These are phyloP conservation scores for Claviceps sp. DNA, from an alignment of 2,329 filamentous ascomycete genomes.

Conservation along the genomic window DNA sequence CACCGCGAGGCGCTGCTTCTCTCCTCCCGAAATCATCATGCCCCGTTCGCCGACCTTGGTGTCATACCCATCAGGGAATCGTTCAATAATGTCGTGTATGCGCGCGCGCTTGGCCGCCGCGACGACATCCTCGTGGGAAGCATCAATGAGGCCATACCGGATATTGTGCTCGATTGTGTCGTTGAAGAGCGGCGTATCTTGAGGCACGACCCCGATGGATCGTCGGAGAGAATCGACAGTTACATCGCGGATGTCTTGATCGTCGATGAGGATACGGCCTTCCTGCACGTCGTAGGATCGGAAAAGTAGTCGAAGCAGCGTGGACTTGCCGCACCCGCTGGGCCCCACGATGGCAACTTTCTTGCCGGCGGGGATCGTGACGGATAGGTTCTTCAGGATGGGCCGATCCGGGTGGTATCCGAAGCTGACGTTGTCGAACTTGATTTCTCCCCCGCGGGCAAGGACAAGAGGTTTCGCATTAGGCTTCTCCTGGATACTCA, in stretches of 20 bases:
- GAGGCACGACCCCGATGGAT: constrained; percentile 87
- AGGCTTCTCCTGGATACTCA: constrained; percentile 65
- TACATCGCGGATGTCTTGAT: constrained; percentile 78
- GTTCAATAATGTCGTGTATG: constrained; percentile 68
- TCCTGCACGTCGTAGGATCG: constrained; percentile 82
- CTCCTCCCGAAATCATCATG: constrained; percentile 92
- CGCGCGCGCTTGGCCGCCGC: constrained; percentile 70
- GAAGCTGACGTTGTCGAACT: constrained; percentile 89
- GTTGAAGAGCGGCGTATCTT: constrained; percentile 95
- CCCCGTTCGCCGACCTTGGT: constrained; percentile 89
- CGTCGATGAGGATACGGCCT: constrained; percentile 81
- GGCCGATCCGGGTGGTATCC: constrained; percentile 78
- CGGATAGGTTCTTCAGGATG: constrained; percentile 69
- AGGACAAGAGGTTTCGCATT: constrained; percentile 62
- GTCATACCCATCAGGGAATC: constrained; percentile 76
- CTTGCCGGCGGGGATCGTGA: constrained; percentile 89
- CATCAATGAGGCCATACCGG: constrained; percentile 73
- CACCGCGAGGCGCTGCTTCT: constrained; percentile 83
- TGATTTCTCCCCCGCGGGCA: constrained; percentile 71
- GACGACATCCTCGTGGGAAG: constrained; percentile 56
- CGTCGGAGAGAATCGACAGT: constrained; percentile 69
- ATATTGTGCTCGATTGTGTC: constrained; percentile 95
- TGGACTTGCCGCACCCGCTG: constrained; percentile 92
- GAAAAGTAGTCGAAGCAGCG: constrained; percentile 79
- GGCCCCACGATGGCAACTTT: constrained; percentile 94